Percentiles rank a stretch among this genome's conserved stretches.
These are phyloP conservation scores for Dothiorella sarmentorum DNA, from an alignment of 2,329 filamentous ascomycete species.

Conservation along the genomic window DNA sequence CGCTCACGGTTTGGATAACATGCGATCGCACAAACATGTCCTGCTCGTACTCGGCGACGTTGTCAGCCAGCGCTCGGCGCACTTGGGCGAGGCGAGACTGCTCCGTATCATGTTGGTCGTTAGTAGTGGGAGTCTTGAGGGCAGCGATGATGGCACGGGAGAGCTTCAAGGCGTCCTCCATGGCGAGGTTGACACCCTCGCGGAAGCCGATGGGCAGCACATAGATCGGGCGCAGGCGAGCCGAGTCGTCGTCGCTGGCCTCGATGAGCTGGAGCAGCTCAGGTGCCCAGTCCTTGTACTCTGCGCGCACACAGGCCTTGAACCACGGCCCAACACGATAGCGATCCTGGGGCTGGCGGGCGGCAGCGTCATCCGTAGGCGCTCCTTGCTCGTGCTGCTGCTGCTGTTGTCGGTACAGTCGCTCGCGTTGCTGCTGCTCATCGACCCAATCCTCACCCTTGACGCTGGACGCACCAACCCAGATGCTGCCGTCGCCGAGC, in stretches of 20 bases:
- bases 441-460: constrained; percentile 27
- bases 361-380: background rate
- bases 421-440: background rate
- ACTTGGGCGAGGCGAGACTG: too few species aligned
- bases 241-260: constrained; percentile 23
- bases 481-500: constrained; percentile 34
- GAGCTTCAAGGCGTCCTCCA: constrained; percentile 37
- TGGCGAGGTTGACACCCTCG: constrained; percentile 38
- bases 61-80: constrained; percentile 27
- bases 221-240: constrained; percentile 28
- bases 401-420: constrained; percentile 8
- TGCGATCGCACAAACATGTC: constrained; percentile 37
- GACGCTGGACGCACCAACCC: constrained; percentile 25
- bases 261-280: constrained; percentile 29
- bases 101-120: background rate
- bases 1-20: constrained; percentile 32
- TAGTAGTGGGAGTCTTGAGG: constrained; percentile 10
- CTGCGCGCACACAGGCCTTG: constrained; percentile 22
- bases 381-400: constrained; percentile 20
- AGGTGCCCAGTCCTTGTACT: constrained; percentile 32
- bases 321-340: constrained; percentile 18
- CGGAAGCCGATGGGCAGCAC: constrained; percentile 39
- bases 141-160: constrained; percentile 32
- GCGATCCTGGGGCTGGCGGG: background rate
- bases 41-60: constrained; percentile 33